Base-by-base conservation (phyloP, 2,329 filamentous ascomycete species). In the Calonectria honghensis region DNA sequence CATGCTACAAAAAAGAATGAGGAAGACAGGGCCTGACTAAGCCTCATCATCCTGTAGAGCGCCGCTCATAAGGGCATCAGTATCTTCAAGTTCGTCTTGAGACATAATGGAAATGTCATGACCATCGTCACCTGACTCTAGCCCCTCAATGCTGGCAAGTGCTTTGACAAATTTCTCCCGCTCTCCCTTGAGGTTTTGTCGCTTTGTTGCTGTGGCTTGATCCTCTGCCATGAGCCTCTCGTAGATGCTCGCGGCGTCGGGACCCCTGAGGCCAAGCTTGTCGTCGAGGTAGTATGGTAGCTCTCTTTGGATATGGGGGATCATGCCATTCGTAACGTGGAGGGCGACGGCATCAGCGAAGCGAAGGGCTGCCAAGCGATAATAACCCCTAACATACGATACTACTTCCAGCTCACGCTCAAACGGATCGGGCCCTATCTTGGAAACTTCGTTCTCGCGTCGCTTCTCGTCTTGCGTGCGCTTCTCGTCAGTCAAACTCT, bases 321-420 rank as follows among this genome's bases (percentile, higher is more conserved):
- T 85, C 81, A 90, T 85, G 5, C 88, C 87, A 13, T 87, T 88
- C 14, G 88, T 85, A 69, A 90, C 83, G 63, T 88, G 85, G 31
- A 90, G 85, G 1, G 87, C 84, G 9, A 88, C 85, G 2, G 85
- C 82, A 70, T 96, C 93, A 0, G 91, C 87, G 78, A 95, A 94
- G 1, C 93, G 89, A 41, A 88, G 85, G 0, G 91, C 90, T 0
- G 94, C 93, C 6, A 93, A 89, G 61, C 91, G 88, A 80, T 96
- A 96, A 82, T 95, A 96, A 0, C 90, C 93, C 0, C 93, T 87
- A 57, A 94, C 88, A 5, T 91, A 91, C 0, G 92, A 88, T 0
- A 94, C 90, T 0, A 94, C 90, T 11, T 89, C 86, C 0, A 96
- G 83, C 80, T 95, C 93, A 0, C 85, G 83, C 1, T 86, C 81